Evolutionary conservation across 129 eudicot genomes (phyloP).

Genomic region (sunflower (Helianthus annuus)): DNA sequence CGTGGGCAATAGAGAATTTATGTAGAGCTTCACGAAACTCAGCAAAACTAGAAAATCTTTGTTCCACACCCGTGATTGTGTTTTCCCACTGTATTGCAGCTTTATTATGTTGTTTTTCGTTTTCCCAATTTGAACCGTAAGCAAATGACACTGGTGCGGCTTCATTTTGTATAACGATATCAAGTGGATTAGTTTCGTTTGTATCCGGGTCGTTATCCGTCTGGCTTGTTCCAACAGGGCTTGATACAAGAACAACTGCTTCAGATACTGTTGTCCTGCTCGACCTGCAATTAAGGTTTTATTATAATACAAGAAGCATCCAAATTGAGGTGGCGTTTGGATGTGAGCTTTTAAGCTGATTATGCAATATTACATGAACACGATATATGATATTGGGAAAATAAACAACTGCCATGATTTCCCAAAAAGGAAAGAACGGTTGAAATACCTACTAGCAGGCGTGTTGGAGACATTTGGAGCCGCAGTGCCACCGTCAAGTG

Average conservation of each 20-base stretch:
- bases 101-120: slow-evolving; percentile 66
- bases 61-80: slow-evolving; percentile 81
- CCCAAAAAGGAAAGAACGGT: not conserved
- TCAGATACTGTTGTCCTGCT: slow-evolving; percentile 82
- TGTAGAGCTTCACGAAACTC: slow-evolving; percentile 92
- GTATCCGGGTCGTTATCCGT: slow-evolving; percentile 38
- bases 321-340: not conserved
- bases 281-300: slow-evolving; percentile 47
- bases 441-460: slow-evolving; percentile 80
- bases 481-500: slow-evolving; percentile 41
- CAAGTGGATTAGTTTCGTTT: slow-evolving; percentile 26
- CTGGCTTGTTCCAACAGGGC: slow-evolving; percentile 50
- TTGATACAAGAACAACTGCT: slow-evolving; percentile 46
- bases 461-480: slow-evolving; percentile 47
- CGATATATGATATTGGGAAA: not conserved
- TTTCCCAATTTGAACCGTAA: slow-evolving; percentile 47
- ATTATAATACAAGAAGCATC: slow-evolving; percentile 8
- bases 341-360: not conserved
- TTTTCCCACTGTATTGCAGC: slow-evolving; percentile 81
- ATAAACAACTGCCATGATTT: no score
- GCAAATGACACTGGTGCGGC: slow-evolving; percentile 28
- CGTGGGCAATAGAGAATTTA: slow-evolving; percentile 84
- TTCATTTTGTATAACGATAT: slow-evolving; percentile 26
- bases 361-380: slow-evolving; percentile 2
- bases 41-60: slow-evolving; percentile 69